Evolutionary conservation across 768 basidiomycete species (phyloP).

Genomic region (Mycena kentingensis): DNA sequence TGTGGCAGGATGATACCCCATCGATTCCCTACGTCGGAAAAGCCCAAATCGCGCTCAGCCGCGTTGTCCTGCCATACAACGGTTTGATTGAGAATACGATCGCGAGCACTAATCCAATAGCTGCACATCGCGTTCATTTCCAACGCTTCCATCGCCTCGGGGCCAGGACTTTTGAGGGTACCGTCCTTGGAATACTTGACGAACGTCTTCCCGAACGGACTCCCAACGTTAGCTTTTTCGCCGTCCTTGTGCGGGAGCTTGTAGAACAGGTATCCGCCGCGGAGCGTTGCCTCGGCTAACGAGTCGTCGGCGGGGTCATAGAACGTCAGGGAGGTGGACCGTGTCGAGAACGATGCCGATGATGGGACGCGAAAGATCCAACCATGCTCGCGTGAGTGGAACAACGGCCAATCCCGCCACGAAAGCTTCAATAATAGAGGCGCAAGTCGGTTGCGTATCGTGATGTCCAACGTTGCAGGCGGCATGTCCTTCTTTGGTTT

Average conservation of each 20-base stretch:
- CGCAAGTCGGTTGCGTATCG: slow-evolving; percentile 78
- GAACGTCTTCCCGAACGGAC: slow-evolving; percentile 85
- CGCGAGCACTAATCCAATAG: slow-evolving; percentile 96
- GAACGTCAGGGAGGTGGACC: slow-evolving; percentile 54
- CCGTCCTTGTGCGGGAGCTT: slow-evolving; percentile 97
- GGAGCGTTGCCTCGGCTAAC: slow-evolving; percentile 51
- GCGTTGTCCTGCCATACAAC: slow-evolving; percentile 75
- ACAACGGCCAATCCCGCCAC: slow-evolving; percentile 86
- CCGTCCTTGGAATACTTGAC: slow-evolving; percentile 87
- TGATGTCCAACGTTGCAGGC: slow-evolving; percentile 81
- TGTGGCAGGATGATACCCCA: slow-evolving; percentile 95
- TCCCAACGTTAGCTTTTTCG: slow-evolving; percentile 93
- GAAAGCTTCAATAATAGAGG: slow-evolving; percentile 84
- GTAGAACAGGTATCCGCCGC: slow-evolving; percentile 69
- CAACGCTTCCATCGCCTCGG: slow-evolving; percentile 80
- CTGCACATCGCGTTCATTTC: slow-evolving; percentile 93
- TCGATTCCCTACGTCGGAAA: slow-evolving; percentile 47
- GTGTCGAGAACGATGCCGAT: slow-evolving; percentile 46
- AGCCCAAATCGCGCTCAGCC: slow-evolving; percentile 50
- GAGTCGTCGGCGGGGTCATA: slow-evolving; percentile 61
- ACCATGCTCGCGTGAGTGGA: slow-evolving; percentile 83
- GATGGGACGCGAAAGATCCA: slow-evolving; percentile 86
- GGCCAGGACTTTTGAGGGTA: slow-evolving; percentile 77
- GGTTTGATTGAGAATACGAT: slow-evolving; percentile 90
- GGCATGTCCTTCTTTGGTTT: slow-evolving; percentile 67